phyloP scores from a whole-genome alignment of 2,329 filamentous ascomycete species.

The Allantophomopsis cytisporea region DNA sequence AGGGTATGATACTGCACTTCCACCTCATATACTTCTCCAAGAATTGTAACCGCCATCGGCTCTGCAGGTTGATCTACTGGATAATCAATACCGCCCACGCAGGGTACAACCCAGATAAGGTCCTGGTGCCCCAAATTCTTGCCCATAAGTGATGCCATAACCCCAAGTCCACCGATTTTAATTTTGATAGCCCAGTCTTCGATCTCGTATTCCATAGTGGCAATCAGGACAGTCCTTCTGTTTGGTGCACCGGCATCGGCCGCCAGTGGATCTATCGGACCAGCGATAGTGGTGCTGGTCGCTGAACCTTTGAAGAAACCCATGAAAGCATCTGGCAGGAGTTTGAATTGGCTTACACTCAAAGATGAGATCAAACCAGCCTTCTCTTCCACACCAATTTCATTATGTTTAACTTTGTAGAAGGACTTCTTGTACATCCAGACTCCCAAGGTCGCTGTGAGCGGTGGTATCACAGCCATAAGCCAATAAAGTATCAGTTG shows the following conservation, averaged over 20 bases:
- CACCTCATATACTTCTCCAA: conserved; percentile 44
- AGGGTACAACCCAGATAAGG: conserved; percentile 47
- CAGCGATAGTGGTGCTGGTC: background rate
- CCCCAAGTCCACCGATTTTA: conserved; percentile 55
- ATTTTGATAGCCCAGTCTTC: conserved; percentile 57
- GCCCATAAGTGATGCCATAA: conserved; percentile 54
- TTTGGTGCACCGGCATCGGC: conserved; percentile 1
- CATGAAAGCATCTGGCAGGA: too few relatives aligned
- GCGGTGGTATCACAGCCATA: conserved; percentile 37
- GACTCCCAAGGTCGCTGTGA: conserved; percentile 32
- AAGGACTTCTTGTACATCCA: conserved; percentile 44
- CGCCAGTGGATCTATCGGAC: background rate
- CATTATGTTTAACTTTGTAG: conserved; percentile 37
- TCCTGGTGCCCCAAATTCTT: conserved; percentile 50
- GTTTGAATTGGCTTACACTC: too few relatives aligned
- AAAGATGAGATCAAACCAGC: too few relatives aligned
- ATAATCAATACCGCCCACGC: conserved; percentile 49
- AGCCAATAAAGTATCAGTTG: conserved; percentile 41
- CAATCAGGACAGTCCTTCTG: conserved; percentile 44
- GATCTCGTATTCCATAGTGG: conserved; percentile 59
- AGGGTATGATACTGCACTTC: conserved; percentile 47
- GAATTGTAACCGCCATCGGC: conserved; percentile 45
- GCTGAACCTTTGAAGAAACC: too few relatives aligned
- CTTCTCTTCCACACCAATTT: conserved; percentile 33
- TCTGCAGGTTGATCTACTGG: conserved; percentile 42